These are phyloP conservation scores for Bipolaris sorokiniana DNA, from an alignment of 2,329 filamentous ascomycete genomes.

Conservation along the genomic window DNA sequence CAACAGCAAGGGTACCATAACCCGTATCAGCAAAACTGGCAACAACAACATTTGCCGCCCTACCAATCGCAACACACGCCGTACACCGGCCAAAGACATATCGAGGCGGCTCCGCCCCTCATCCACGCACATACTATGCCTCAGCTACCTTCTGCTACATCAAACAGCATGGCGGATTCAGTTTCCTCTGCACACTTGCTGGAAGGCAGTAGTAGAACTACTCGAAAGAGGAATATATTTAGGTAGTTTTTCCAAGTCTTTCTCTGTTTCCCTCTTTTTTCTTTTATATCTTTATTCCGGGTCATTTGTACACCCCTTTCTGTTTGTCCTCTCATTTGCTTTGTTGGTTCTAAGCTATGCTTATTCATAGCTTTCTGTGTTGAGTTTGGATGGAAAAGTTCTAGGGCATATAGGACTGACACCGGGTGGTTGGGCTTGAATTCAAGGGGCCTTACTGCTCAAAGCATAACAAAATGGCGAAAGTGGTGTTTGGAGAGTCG, in stretches of 20 bases:
- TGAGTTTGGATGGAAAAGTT: too few species aligned
- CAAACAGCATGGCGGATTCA: neutral
- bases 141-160: constrained; percentile 21
- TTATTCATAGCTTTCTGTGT: too few species aligned
- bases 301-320: neutral
- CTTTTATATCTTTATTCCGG: neutral
- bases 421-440: too few species aligned
- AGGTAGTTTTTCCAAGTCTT: constrained; percentile 10
- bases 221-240: constrained; percentile 29
- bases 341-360: neutral
- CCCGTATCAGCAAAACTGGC: constrained; percentile 26
- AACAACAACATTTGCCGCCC: constrained; percentile 14
- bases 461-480: too few species aligned
- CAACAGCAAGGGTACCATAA: constrained; percentile 23
- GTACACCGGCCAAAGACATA: constrained; percentile 19
- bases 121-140: constrained; percentile 41
- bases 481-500: too few species aligned
- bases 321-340: neutral
- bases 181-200: constrained; percentile 9
- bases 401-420: too few species aligned
- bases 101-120: constrained; percentile 26
- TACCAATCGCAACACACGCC: constrained; percentile 21
- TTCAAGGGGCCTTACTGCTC: too few species aligned
- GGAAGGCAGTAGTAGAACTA: constrained; percentile 24
- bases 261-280: neutral